Percentiles rank a stretch among this genome's conserved stretches.
These are phyloP conservation scores for Sambucus nigra DNA, from an alignment of 129 eudicot genomes.

Conservation along the genomic window DNA sequence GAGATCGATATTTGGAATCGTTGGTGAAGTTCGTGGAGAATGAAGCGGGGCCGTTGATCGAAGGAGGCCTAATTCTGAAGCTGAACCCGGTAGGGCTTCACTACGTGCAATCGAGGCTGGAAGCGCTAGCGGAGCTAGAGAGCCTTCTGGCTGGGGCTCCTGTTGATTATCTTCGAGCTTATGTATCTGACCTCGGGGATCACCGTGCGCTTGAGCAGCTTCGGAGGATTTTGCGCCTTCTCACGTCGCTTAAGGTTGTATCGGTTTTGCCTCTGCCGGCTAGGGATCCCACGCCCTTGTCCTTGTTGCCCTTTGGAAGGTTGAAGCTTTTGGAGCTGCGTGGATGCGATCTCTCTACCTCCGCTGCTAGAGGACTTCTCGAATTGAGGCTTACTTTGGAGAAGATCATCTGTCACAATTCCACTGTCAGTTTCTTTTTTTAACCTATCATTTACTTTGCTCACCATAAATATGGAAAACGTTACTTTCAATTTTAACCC, in stretches of 20 bases:
- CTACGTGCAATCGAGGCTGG: slow-evolving; percentile 83
- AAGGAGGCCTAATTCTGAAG: slow-evolving; percentile 58
- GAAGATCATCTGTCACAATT: slow-evolving; percentile 90
- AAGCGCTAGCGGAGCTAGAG: slow-evolving; percentile 76
- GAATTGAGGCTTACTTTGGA: slow-evolving; percentile 80
- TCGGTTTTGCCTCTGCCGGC: slow-evolving; percentile 45
- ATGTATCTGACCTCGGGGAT: slow-evolving; percentile 86
- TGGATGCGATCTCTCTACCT: slow-evolving; percentile 84
- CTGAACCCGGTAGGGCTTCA: slow-evolving; percentile 76
- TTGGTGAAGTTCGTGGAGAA: slow-evolving; percentile 72
- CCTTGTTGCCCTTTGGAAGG: slow-evolving; percentile 52
- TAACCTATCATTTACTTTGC: no score
- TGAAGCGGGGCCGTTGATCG: slow-evolving; percentile 58
- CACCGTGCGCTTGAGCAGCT: slow-evolving; percentile 92
- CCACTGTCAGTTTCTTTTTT: slow-evolving; percentile 53
- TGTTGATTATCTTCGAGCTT: slow-evolving; percentile 83
- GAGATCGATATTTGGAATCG: slow-evolving; percentile 79
- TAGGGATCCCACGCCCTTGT: slow-evolving; percentile 73
- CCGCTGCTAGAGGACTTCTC: slow-evolving; percentile 71
- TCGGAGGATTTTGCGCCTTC: slow-evolving; percentile 57
- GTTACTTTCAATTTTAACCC: no score
- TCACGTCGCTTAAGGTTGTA: slow-evolving; percentile 65
- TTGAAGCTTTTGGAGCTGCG: slow-evolving; percentile 78
- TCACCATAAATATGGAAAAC: no score
- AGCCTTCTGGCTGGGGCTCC: slow-evolving; percentile 70